Evolutionary conservation across 805 yeast species (phyloP), one percentile per base, ranked within the genome.

Genomic region (Yarrowia sp.): DNA sequence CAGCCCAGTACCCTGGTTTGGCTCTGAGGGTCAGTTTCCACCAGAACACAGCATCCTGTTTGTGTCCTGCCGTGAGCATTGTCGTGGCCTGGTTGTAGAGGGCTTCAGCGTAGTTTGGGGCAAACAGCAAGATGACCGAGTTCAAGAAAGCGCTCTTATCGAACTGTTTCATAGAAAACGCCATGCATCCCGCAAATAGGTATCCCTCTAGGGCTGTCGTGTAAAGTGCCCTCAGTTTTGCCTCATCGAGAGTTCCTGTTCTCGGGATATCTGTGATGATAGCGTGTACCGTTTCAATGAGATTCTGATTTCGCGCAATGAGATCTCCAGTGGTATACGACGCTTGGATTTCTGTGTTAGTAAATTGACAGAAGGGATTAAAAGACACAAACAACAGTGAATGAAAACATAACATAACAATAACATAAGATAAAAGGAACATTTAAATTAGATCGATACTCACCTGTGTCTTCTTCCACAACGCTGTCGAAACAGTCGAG

Each of bases 121-220:
- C 42, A 19, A 69, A 35, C 9, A 45, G 36, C 8, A 70, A 45
- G 12, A 69, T 50, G 15, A 45, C 53, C 2, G 43, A 36, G 38
- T 68, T 55, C 38, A 52, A 41, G 40, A 50, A 46, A 26, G 56
- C 35, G 41, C 55, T 48, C 41, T 72, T 35, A 63, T 53, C n/a
- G 71, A 70, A 43, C 67, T 35, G 36, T 35, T 56, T 69, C 69
- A 70, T 53, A 53, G 72, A 43, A 26, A 42, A 53, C 12, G 76
- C 75, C 46, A 74, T 71, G 40, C 75, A 74, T 3, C 76, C 75
- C 8, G 74, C 75, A 22, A 74, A 71, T n/a, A 73, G 70, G 40
- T 70, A 71, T 19, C 72, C 72, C 19, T 71, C 72, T 9, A 67
- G 32, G 5, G 69, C 69, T 2, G 38, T 40, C 2, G 69, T 14